These are phyloP conservation scores for Nakataea oryzae DNA, from an alignment of 2,329 filamentous ascomycete genomes.

Conservation along the genomic window DNA sequence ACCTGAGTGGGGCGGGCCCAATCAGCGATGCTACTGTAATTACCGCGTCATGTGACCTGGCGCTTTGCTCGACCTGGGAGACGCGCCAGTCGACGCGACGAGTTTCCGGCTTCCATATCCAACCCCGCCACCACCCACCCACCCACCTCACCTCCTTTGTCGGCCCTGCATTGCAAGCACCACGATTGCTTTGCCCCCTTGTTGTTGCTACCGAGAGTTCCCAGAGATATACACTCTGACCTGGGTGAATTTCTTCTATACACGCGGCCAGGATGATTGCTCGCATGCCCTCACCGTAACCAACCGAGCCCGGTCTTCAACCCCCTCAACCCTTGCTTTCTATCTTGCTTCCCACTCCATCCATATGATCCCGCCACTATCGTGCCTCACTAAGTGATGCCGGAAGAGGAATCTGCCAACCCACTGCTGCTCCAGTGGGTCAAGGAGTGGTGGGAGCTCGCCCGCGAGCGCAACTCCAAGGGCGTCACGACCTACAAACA, in stretches of 20 bases:
- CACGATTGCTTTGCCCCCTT: background rate
- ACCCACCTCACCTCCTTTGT: too few relatives aligned
- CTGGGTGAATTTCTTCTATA: background rate
- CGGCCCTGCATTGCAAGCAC: background rate
- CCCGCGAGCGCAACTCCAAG: constrained; percentile 59
- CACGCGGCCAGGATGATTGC: background rate
- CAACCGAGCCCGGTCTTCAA: background rate
- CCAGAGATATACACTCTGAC: too few relatives aligned
- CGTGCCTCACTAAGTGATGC: background rate
- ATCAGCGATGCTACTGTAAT: too few relatives aligned
- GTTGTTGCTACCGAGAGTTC: too few relatives aligned
- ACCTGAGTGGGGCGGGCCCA: background rate
- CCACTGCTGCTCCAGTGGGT: constrained; percentile 63
- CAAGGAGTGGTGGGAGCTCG: constrained; percentile 65
- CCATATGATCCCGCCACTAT: background rate
- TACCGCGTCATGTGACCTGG: background rate
- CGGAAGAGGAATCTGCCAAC: constrained; percentile 46
- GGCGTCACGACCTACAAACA: constrained; percentile 62
- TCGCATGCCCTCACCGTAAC: background rate
- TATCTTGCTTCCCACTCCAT: background rate
- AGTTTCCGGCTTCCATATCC: background rate
- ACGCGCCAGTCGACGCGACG: background rate
- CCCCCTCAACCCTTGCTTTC: background rate
- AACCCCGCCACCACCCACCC: too few relatives aligned
- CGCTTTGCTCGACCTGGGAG: background rate